Evolutionary conservation across 225 moss, liverwort and hornwort genomes (phyloP).

Genomic region (Anthoceros angustus): DNA sequence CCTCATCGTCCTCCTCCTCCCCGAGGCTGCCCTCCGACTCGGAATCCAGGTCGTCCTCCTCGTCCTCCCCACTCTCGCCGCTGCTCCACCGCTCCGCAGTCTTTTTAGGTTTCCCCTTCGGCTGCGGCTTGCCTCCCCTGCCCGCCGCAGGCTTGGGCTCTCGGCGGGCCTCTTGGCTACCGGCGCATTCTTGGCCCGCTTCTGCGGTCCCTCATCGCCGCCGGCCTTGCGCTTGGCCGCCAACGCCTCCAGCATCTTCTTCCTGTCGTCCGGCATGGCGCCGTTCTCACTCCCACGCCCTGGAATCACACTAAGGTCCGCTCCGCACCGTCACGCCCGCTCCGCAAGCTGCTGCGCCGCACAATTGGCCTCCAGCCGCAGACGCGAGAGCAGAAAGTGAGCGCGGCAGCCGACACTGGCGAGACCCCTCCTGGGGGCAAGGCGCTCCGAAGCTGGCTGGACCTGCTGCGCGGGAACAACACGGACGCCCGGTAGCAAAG

Average conservation of each 20-base stretch:
- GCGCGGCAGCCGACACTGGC: neutral
- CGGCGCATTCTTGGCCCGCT: slow-evolving; percentile 19
- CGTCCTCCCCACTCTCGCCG: slow-evolving; percentile 14
- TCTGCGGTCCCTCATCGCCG: slow-evolving; percentile 26
- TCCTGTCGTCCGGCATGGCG: slow-evolving; percentile 47
- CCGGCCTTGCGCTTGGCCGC: slow-evolving; percentile 55
- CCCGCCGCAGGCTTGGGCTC: slow-evolving; percentile 20
- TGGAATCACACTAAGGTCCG: neutral
- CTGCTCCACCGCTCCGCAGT: slow-evolving; percentile 24
- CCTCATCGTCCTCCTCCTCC: slow-evolving; percentile 22
- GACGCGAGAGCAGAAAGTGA: neutral
- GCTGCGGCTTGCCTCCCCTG: slow-evolving; percentile 19
- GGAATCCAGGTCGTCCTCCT: slow-evolving; percentile 19
- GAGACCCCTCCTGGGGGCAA: no score
- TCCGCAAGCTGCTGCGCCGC: neutral
- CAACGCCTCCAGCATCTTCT: slow-evolving; percentile 49
- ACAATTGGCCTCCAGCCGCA: neutral
- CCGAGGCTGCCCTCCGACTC: slow-evolving; percentile 23
- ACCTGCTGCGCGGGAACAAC: no score
- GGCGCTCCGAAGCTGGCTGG: no score
- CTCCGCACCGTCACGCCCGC: neutral
- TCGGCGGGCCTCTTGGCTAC: slow-evolving; percentile 11
- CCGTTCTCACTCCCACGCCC: neutral
- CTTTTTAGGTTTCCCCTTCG: slow-evolving; percentile 11
- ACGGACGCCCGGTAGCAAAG: no score